phyloP scores from a whole-genome alignment of 2,329 filamentous ascomycete species.

The Aspergillus ruber region DNA sequence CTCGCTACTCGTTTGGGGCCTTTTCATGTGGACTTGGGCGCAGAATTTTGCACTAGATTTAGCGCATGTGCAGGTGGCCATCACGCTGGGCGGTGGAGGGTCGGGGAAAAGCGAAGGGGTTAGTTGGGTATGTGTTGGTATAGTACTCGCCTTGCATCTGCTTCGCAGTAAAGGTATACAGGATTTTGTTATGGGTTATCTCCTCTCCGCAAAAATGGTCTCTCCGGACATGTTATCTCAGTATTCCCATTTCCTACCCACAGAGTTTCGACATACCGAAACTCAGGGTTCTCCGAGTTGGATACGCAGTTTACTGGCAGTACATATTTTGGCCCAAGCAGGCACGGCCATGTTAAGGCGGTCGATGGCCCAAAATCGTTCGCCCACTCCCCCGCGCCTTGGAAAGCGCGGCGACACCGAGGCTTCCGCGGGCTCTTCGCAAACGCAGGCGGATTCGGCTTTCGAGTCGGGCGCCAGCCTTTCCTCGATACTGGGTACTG shows the following conservation, averaged over 20 bases:
- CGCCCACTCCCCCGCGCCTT: slow-evolving; percentile 33
- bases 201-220: slow-evolving; percentile 40
- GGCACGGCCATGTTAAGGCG: slow-evolving; percentile 43
- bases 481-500: slow-evolving; percentile 33
- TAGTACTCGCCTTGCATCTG: slow-evolving; percentile 41
- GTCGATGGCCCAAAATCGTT: slow-evolving; percentile 40
- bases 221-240: slow-evolving; percentile 38
- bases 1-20: slow-evolving; percentile 70
- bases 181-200: slow-evolving; percentile 44
- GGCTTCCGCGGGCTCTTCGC: slow-evolving; percentile 36
- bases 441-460: slow-evolving; percentile 36
- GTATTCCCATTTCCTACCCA: slow-evolving; percentile 38
- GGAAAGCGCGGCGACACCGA: slow-evolving; percentile 42
- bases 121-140: slow-evolving; percentile 40
- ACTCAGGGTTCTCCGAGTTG: slow-evolving; percentile 39
- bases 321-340: slow-evolving; percentile 45
- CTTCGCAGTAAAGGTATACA: slow-evolving; percentile 41
- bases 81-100: slow-evolving; percentile 77
- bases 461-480: slow-evolving; percentile 39
- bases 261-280: slow-evolving; percentile 38
- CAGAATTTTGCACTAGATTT: slow-evolving; percentile 85
- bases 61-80: slow-evolving; percentile 86
- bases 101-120: slow-evolving; percentile 42
- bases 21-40: slow-evolving; percentile 78
- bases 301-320: slow-evolving; percentile 42